Evolutionary conservation across 441 rosid species (phyloP), one percentile per base, ranked within the genome.

Genomic region (Theobroma grandiflorum): DNA sequence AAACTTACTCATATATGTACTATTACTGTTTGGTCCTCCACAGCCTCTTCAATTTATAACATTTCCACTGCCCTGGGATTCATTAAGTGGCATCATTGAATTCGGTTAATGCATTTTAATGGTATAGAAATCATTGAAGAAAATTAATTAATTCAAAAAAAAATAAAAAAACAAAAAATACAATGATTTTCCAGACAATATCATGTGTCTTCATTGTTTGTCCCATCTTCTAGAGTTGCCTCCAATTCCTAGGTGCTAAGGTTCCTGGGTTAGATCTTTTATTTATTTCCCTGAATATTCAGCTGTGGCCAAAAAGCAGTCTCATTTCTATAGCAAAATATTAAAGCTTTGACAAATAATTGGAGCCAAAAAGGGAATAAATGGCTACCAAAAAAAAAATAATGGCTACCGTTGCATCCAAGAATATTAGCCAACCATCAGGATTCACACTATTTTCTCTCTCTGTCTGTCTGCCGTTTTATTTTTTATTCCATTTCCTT

Each of bases 381-480:
- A 26, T 26, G 31, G 31, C 31, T 0, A 26, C 31, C 31, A 26
- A 26, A 26, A 26, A 26, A 26, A 62, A 62, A 33, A 6, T 31
- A 9, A 62, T 38, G 76, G 64, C 76, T 73, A 20, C n/a, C 65
- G 65, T 73, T 55, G 65, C 49, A 20, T 55, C 64, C 76, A 55
- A 38, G 31, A 72, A 72, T 38, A 72, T 57, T 38, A 55, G n/a
- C 52, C 76, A 73, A 38, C 38, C 20, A 6, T n/a, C 33, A 55
- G 22, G 10, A 52, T 53, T 37, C 76, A 72, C 22, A 5, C 18
- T 9, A 4, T 52, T 72, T 22, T 68, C 42, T 66, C 59, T 31
- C 57, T 59, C 15, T 61, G 76, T 45, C 26, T 16, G 31, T 52
- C 72, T 15, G 84, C 80, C 80, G 83, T 76, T 83, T 78, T 76